Evolutionary conservation across 75 land plant species (phyloP), one percentile per base, ranked within the genome.

Genomic region (Pseudotsuga menziesii): DNA sequence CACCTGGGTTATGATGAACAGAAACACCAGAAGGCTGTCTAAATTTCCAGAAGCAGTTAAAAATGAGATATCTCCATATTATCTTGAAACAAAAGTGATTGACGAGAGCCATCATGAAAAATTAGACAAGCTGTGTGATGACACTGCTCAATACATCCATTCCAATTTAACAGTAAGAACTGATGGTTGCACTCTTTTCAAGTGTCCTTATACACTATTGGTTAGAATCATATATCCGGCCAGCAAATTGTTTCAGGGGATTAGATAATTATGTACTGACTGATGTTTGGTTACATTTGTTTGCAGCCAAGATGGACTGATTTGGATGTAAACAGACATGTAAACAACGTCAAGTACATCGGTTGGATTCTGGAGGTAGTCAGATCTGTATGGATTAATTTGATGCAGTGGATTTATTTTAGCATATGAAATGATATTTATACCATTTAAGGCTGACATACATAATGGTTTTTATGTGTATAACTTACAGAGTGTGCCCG

Each of bases 311-410:
- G 87, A 41, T 78, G 90, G 76, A 86, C 76, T 27, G 96, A 93
- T 57, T 79, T 93, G 93, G 96, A 93, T 61, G 85, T 88, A 79
- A 93, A 93, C 62, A 89, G 86, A 72, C 96, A 93, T 83, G 96
- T 93, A 2, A 93, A 93, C 85, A 92, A 93, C 74, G 93, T 93
- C 57, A 93, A 93, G 66, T 93, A 93, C 82, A 89, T 93, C 36
- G 89, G 91, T 25, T 93, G 96, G 96, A 86, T 93, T 70, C 66
- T 93, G 35, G 93, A 93, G 95, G 93, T 93, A 80, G 16, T 36
- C 48, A 44, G 60, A 16, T 8, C 16, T 74, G 3, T 74, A 55
- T 74, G 3, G 26, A 52, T 2, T 55, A 57, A n/a, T 19, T 41
- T 58, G 59, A 4, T 58, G 16, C 32, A 75, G 19, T 23, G 23